Base-by-base conservation (phyloP, 352 stramenopile genomes). In the Phytophthora rubi region DNA sequence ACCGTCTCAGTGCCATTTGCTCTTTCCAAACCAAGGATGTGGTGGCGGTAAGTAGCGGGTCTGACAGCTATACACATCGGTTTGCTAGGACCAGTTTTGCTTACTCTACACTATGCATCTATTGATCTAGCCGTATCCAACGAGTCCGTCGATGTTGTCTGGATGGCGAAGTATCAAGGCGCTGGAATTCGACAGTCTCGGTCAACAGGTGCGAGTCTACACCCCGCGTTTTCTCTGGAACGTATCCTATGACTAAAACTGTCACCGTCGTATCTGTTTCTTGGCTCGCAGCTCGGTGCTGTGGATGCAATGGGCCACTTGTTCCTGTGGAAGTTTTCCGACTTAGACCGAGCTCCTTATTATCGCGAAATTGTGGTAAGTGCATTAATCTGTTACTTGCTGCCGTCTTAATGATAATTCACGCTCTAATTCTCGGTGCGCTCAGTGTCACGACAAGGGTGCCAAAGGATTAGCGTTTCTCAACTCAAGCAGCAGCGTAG, bases 391-490 rank as follows among this genome's bases (percentile, higher is more conserved):
- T 52, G 3, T 7, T 28, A 28, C 4, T 51, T 15, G 13, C 44
- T 51, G n/a, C 42, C 58, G 53, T 59, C 1, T 15, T 48, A 23
- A 9, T 59, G 16, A 8, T 37, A 8, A 23, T 8, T 52, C 23
- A 2, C 42, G 51, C 33, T 30, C 28, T 70, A 42, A 75, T 28
- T n/a, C 49, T 62, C 30, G 4, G 8, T 52, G n/a, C 54, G 12
- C 2, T 21, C 49, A 93, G 78, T 95, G 88, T 54, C 89, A 97
- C 70, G 89, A 96, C 66, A 95, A 95, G 64, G 83, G 88, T n/a
- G 88, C 86, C 0, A 90, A 91, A 45, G 81, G 82, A 4, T 72
- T 97, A 2, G 69, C 78, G 13, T 97, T 95, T 54, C 75, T 97
- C 47, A 95, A 97, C 52, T 93, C 88, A 23, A 83, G 82, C 18